Evolutionary conservation across 768 basidiomycete genomes (phyloP).

Genomic region (Vararia minispora): DNA sequence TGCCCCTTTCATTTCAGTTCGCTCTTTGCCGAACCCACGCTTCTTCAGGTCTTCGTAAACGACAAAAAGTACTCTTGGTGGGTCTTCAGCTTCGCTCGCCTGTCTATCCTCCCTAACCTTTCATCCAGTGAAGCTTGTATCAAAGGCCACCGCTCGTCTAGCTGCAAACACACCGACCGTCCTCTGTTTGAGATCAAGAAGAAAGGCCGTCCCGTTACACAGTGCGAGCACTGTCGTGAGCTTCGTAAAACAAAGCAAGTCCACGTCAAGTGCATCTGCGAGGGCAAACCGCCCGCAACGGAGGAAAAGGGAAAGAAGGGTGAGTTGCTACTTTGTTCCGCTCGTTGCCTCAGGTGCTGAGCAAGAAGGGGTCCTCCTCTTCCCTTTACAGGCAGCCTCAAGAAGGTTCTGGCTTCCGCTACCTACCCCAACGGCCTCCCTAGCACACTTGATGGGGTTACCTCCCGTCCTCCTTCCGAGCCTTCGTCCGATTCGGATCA

Average conservation of each 20-base stretch:
- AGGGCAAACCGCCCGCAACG: constrained; percentile 13
- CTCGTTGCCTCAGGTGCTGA: constrained; percentile 11
- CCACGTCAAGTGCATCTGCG: constrained; percentile 76
- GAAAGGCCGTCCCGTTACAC: constrained; percentile 86
- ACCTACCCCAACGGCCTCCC: constrained; percentile 76
- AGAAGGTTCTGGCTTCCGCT: constrained; percentile 56
- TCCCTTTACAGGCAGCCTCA: constrained; percentile 37
- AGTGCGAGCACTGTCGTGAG: constrained; percentile 78
- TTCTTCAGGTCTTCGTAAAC: constrained; percentile 55
- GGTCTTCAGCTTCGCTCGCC: constrained; percentile 10
- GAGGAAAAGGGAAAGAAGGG: constrained; percentile 48
- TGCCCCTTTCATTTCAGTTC: not conserved
- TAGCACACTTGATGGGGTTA: constrained; percentile 53
- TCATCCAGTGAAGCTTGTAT: constrained; percentile 75
- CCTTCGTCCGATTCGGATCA: constrained; percentile 50
- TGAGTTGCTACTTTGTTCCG: constrained; percentile 26
- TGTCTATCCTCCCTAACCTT: constrained; percentile 9
- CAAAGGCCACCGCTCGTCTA: constrained; percentile 88
- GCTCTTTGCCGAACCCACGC: not conserved
- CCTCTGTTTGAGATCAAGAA: constrained; percentile 91
- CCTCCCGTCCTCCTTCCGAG: constrained; percentile 33
- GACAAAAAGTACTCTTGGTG: constrained; percentile 70
- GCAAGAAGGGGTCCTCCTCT: constrained; percentile 16
- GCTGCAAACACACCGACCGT: constrained; percentile 76
- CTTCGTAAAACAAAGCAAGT: constrained; percentile 70